Percentiles rank a stretch among this genome's conserved stretches.
Evolutionary conservation across 1,139 yeast species (phyloP).

Genomic region (Blastobotrys buckinghamii): DNA sequence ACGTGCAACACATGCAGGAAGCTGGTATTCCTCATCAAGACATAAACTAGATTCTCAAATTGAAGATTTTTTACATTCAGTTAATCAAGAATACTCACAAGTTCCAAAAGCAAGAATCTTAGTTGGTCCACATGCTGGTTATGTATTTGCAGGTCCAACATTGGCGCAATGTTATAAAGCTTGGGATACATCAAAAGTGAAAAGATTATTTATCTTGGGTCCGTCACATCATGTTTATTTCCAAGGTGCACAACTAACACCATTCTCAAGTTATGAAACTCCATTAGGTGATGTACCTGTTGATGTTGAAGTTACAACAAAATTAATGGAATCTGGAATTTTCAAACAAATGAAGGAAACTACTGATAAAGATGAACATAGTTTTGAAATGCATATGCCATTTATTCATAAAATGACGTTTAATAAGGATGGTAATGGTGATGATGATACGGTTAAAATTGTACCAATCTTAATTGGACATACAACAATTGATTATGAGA

Average conservation of each 20-base stretch:
- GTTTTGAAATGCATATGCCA: slow-evolving; percentile 94
- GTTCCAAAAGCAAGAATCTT: slow-evolving; percentile 57
- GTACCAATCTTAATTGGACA: slow-evolving; percentile 81
- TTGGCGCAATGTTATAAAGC: slow-evolving; percentile 72
- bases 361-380: slow-evolving; percentile 82
- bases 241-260: slow-evolving; percentile 51
- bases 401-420: slow-evolving; percentile 48
- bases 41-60: slow-evolving; percentile 45
- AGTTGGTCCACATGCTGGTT: slow-evolving; percentile 85
- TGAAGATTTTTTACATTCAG: slow-evolving; percentile 37
- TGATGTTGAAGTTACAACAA: slow-evolving; percentile 41
- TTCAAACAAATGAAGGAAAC: slow-evolving; percentile 54
- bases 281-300: slow-evolving; percentile 75
- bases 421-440: slow-evolving; percentile 27
- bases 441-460: slow-evolving; percentile 39
- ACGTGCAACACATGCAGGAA: slow-evolving; percentile 82
- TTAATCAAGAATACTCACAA: slow-evolving; percentile 27
- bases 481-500: slow-evolving; percentile 43
- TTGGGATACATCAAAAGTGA: slow-evolving; percentile 54
- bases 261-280: slow-evolving; percentile 57
- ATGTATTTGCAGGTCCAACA: slow-evolving; percentile 69
- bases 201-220: slow-evolving; percentile 74
- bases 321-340: slow-evolving; percentile 34
- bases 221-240: slow-evolving; percentile 94
- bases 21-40: slow-evolving; percentile 67